Base-by-base conservation (phyloP, 768 basidiomycete genomes). In the Leucocoprinus leucothites region DNA sequence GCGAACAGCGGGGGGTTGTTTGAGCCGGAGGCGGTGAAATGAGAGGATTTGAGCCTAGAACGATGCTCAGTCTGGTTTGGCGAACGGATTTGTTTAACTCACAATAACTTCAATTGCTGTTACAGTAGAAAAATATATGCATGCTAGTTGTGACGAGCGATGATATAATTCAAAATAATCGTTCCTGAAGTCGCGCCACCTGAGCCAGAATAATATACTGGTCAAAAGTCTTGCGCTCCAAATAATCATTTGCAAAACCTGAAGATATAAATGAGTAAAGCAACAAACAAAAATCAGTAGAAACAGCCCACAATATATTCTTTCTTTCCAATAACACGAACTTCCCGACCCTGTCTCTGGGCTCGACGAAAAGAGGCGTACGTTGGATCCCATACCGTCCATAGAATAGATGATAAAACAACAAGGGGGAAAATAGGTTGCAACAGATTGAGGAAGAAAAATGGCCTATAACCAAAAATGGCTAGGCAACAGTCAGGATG, bases 331-430 rank as follows among this genome's bases (percentile, higher is more conserved):
- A 74, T 76, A 34, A 89, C 72, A 47, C 87, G 82, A 21, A 91
- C 76, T 58, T 84, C 80, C 18, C 89, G 81, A 1, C 90, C 88
- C 72, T 91, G 89, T 40, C 80, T 71, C 61, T 81, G 79, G 11
- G 86, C 83, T 60, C 72, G 78, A 59, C 78, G 77, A 51, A 81
- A 71, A 9, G 79, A 73, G 21, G 78, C 69, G 67, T 92, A 93
- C 18, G 88, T 89, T 11, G 91, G 93, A 65, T 96, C 85, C 94
- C 94, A 96, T 1, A 79, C 82, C 0, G 84, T 84, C 87, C 93
- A 95, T 5, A 87, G 63, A 14, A 94, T 64, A 18, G 92, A 92
- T 14, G 82, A 9, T 0, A 85, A 42, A 25, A 75, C 69, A 18
- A 89, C 42, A 3, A 74, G 25, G 2, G 89, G 84, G 48, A 87